Evolutionary conservation across 108 stramenopile species (phyloP).

Genomic region (Discostella stelligeroides): DNA sequence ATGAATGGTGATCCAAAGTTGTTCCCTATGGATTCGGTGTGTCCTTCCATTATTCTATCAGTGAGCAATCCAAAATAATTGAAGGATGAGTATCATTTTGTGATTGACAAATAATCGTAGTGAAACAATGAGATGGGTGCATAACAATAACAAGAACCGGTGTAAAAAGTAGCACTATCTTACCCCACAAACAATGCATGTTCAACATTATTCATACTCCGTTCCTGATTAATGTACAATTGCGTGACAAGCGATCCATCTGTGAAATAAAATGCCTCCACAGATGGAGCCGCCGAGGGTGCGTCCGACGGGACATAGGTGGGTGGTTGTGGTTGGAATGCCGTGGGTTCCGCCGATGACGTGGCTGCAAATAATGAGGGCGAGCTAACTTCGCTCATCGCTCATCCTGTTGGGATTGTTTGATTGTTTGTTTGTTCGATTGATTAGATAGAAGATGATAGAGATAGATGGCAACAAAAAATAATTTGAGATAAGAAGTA

Average conservation of each 20-base stretch:
- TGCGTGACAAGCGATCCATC: background rate
- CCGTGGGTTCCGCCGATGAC: too few species aligned
- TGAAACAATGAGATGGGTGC: background rate
- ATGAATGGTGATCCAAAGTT: background rate
- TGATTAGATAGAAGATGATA: too few species aligned
- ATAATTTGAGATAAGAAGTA: too few species aligned
- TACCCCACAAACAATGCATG: background rate
- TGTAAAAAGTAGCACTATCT: background rate
- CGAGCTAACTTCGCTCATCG: too few species aligned
- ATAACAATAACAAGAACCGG: slow-evolving; percentile 2
- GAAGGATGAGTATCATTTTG: background rate
- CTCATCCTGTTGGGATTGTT: too few species aligned
- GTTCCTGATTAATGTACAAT: background rate
- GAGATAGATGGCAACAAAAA: too few species aligned
- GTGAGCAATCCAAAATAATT: background rate
- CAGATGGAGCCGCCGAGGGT: slow-evolving; percentile 1
- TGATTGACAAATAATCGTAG: background rate
- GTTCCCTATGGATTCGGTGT: background rate
- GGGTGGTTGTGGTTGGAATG: too few species aligned
- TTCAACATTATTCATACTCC: background rate
- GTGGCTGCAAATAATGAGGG: too few species aligned
- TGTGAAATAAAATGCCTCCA: background rate
- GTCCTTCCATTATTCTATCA: background rate
- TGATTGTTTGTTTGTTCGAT: too few species aligned
- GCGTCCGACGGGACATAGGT: background rate